Evolutionary conservation across 345 rosid genomes (phyloP).

Genomic region (Melaleuca alternifolia): DNA sequence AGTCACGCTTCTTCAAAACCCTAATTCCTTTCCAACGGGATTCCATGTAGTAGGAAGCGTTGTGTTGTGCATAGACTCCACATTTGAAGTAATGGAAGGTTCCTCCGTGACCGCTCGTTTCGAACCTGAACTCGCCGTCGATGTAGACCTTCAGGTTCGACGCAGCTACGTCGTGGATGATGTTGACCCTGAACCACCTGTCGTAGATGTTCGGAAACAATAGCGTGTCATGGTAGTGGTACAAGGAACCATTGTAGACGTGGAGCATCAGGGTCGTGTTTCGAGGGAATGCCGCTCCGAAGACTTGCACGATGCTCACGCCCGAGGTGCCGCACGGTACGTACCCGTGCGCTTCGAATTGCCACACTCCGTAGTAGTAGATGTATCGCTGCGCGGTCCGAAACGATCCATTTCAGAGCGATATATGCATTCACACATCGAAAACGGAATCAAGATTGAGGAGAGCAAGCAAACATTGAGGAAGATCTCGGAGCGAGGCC

Average conservation of each 20-base stretch:
- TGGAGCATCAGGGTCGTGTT: conserved; percentile 20
- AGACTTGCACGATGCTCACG: conserved; percentile 23
- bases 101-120: conserved; percentile 17
- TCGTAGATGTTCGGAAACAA: conserved; percentile 9
- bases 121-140: conserved; percentile 7
- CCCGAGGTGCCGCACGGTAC: conserved; percentile 22
- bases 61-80: conserved; percentile 20
- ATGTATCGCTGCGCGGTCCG: conserved; percentile 6
- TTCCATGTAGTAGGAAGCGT: conserved; percentile 21
- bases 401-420: background rate
- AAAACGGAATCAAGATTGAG: background rate
- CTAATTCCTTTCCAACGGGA: conserved; percentile 25
- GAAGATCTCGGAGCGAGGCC: conserved; percentile 13
- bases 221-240: conserved; percentile 10
- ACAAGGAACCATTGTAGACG: conserved; percentile 22
- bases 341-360: conserved; percentile 23
- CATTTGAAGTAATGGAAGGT: conserved; percentile 15
- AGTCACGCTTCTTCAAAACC: conserved; percentile 2
- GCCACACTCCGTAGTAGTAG: conserved; percentile 29
- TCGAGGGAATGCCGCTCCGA: conserved; percentile 10
- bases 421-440: background rate
- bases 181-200: conserved; percentile 23
- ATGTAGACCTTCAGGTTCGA: conserved; percentile 11
- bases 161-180: conserved; percentile 19
- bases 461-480: conserved; percentile 1